These are phyloP conservation scores for Mariannaea sp. DNA, from an alignment of 2,329 filamentous ascomycete species.

Conservation along the genomic window DNA sequence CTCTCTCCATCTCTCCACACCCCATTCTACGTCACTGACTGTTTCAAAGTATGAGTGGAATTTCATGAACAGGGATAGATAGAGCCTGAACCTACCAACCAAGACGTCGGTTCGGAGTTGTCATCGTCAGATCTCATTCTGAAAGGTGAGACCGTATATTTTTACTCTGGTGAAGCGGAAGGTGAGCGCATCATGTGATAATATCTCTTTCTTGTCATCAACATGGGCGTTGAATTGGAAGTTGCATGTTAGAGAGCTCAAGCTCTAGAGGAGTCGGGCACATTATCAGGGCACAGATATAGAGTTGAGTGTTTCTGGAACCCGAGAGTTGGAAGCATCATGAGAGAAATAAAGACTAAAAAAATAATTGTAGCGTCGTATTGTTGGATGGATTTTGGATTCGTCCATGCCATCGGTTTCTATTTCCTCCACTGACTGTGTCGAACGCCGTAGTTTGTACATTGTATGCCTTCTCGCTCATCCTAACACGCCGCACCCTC, in stretches of 20 bases:
- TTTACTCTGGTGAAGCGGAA: not conserved
- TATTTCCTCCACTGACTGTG: slow-evolving; percentile 25
- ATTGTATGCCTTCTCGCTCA: slow-evolving; percentile 21
- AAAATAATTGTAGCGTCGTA: slow-evolving; percentile 37
- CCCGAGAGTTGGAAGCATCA: slow-evolving; percentile 14
- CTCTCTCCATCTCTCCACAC: not conserved
- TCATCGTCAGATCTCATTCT: slow-evolving; percentile 23
- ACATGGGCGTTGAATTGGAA: slow-evolving; percentile 21
- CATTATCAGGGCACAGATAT: slow-evolving; percentile 10
- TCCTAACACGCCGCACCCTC: slow-evolving; percentile 17
- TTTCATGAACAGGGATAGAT: slow-evolving; percentile 61
- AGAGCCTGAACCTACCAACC: slow-evolving; percentile 43
- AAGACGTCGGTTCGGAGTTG: slow-evolving; percentile 27
- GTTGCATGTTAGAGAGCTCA: slow-evolving; percentile 29
- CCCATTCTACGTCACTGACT: slow-evolving; percentile 14
- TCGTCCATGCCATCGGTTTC: slow-evolving; percentile 28
- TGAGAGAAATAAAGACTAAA: slow-evolving; percentile 27
- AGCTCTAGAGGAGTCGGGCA: slow-evolving; percentile 17
- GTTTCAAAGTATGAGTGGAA: slow-evolving; percentile 64
- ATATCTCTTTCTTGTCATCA: slow-evolving; percentile 24
- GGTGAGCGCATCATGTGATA: slow-evolving; percentile 7
- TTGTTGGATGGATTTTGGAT: slow-evolving; percentile 28
- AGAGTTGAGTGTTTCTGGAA: slow-evolving; percentile 22
- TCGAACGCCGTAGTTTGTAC: slow-evolving; percentile 38
- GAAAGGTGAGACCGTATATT: not conserved